Percentiles rank a stretch among this genome's conserved stretches.
phyloP scores from a whole-genome alignment of 305 asterid species.

The Solanum hybrid region DNA sequence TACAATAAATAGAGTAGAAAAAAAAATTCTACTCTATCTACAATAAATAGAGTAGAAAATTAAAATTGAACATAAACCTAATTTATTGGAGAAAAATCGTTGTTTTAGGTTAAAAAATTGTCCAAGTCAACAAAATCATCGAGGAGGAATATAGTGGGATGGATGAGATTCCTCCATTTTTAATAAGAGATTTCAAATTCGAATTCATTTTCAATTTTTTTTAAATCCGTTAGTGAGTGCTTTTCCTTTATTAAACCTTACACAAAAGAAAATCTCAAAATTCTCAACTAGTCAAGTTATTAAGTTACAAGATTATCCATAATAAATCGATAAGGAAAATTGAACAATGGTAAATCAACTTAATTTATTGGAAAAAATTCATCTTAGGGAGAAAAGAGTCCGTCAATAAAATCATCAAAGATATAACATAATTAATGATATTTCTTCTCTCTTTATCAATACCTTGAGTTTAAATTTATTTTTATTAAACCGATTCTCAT shows the following conservation, averaged over 20 bases:
- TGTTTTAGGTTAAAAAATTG: neutral
- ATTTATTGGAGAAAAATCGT: neutral
- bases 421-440: neutral
- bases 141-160: neutral
- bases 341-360: neutral
- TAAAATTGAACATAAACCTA: neutral
- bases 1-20: neutral
- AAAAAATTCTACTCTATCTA: neutral
- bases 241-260: neutral
- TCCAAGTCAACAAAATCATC: neutral
- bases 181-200: neutral
- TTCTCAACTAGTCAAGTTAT: neutral
- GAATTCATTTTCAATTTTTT: neutral
- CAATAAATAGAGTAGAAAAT: neutral
- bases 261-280: neutral
- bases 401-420: neutral
- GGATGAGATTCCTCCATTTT: neutral
- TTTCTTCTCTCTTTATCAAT: neutral
- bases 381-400: neutral
- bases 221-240: neutral
- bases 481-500: neutral
- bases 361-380: neutral
- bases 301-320: neutral
- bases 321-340: neutral
- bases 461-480: neutral